Evolutionary conservation across 257 asterid genomes (phyloP).

Genomic region (Scutellaria barbata): DNA sequence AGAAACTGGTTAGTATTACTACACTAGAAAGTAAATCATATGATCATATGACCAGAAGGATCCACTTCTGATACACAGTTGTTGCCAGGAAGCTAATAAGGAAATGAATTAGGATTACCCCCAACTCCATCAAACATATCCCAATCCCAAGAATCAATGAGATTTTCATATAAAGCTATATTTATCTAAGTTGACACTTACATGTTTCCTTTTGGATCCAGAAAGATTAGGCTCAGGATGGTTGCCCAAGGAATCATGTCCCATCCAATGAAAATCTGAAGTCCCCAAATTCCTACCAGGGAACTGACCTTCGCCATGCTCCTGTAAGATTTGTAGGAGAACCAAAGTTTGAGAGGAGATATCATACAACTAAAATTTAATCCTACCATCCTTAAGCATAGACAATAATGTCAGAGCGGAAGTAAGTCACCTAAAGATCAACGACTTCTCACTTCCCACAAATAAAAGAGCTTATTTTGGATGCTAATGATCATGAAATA

Average conservation of each 20-base stretch:
- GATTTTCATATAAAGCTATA: not conserved
- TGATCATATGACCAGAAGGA: constrained; percentile 15
- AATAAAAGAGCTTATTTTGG: not conserved
- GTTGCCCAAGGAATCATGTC: constrained; percentile 53
- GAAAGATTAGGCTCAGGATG: constrained; percentile 58
- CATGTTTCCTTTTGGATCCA: constrained; percentile 74
- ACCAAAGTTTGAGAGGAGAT: constrained; percentile 22
- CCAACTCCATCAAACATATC: constrained; percentile 20
- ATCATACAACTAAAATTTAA: constrained; percentile 1
- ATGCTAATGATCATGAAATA: constrained; percentile 1
- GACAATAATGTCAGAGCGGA: constrained; percentile 18
- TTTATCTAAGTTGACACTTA: constrained; percentile 36
- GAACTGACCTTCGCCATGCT: constrained; percentile 68
- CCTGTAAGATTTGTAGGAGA: constrained; percentile 54
- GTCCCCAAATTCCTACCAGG: constrained; percentile 55
- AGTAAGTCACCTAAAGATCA: constrained; percentile 20
- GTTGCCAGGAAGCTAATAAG: constrained; percentile 27
- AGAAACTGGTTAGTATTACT: constrained; percentile 9
- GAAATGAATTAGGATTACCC: not conserved
- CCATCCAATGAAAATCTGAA: constrained; percentile 66
- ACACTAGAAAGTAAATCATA: constrained; percentile 6
- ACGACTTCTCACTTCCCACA: not conserved
- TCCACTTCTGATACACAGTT: constrained; percentile 16
- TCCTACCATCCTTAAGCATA: constrained; percentile 19
- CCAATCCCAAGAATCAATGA: not conserved